Base-by-base conservation (phyloP, 768 basidiomycete species). In the Rhodotorula paludigena region DNA sequence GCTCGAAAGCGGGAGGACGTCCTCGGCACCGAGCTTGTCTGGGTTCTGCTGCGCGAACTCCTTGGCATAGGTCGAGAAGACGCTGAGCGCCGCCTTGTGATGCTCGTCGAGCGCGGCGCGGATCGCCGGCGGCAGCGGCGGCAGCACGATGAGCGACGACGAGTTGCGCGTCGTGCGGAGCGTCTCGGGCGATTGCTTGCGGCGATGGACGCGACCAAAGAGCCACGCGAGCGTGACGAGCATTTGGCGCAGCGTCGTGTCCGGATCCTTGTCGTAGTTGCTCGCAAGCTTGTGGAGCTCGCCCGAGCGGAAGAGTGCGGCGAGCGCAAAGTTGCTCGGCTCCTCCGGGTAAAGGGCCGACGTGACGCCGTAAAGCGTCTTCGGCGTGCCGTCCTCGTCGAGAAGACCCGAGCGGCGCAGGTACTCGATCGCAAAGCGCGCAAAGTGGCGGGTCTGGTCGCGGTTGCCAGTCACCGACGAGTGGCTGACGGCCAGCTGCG, bases 351-450 rank as follows among this genome's bases (percentile, higher is more conserved):
- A 74, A 4, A 75, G 71, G 5, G 57, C 68, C 6, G 68, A 64
- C 3, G 65, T 69, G 51, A 74, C n/a, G 28, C 70, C 70, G 65
- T 67, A 71, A 9, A 71, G 63, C 36, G 66, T 71, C 63, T 64
- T 71, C 25, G 70, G 70, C 48, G 79, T 81, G 25, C 87, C 88
- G 25, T 77, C 74, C 42, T 77, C 77, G 59, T 84, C 82, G 48
- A 88, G 76, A 25, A 89, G 79, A 47, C 82, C 79, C 10, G 82
- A 77, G 10, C 85, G 83, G 44, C 85, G 82, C 16, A 89, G 81
- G 69, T 87, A 88, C 67, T 89, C 88, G 56, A 89, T 84, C 65
- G 83, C 83, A 79, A 89, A 89, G 32, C 86, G 81, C 23, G 87
- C 74, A 71, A 87, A 86, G 71, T 88, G 86, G 30, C 85, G 74